Evolutionary conservation across 2,329 filamentous ascomycete genomes (phyloP).

Genomic region (Ophiocordyceps robertsii): DNA sequence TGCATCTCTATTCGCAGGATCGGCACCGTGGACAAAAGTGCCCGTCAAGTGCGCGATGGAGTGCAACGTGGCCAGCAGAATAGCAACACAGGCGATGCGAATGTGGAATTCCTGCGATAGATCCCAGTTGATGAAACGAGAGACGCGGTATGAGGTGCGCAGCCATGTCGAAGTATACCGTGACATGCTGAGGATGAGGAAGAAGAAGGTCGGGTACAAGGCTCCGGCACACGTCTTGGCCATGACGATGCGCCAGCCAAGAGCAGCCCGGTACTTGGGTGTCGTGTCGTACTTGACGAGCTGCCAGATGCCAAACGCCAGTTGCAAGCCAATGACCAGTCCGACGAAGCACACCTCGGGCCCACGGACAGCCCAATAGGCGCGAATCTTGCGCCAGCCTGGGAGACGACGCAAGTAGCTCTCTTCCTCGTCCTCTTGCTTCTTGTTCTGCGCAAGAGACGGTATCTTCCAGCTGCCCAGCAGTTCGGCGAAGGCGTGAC

Average conservation of each 20-base stretch:
- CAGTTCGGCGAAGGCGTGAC: constrained; percentile 29
- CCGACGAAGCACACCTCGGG: constrained; percentile 35
- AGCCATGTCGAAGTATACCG: constrained; percentile 40
- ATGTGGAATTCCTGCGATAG: constrained; percentile 41
- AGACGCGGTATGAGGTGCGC: constrained; percentile 35
- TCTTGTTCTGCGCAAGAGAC: constrained; percentile 30
- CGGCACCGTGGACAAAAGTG: constrained; percentile 36
- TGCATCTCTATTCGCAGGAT: constrained; percentile 25
- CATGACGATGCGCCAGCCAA: constrained; percentile 42
- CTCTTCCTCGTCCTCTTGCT: constrained; percentile 30
- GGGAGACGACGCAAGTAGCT: constrained; percentile 31
- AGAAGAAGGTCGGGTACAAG: constrained; percentile 44
- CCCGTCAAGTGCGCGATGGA: constrained; percentile 40
- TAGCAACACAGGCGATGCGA: constrained; percentile 34
- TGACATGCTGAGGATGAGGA: constrained; percentile 44
- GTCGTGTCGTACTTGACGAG: constrained; percentile 36
- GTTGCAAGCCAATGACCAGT: constrained; percentile 30
- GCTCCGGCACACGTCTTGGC: constrained; percentile 41
- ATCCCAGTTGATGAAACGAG: constrained; percentile 44
- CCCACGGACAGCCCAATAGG: constrained; percentile 42
- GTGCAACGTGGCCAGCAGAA: constrained; percentile 37
- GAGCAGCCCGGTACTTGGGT: constrained; percentile 28
- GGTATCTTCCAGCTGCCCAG: constrained; percentile 34
- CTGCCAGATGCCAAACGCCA: constrained; percentile 42
- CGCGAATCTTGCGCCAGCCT: constrained; percentile 29